phyloP scores from a whole-genome alignment of 768 basidiomycete species.

The Tephrocybe sp. region DNA sequence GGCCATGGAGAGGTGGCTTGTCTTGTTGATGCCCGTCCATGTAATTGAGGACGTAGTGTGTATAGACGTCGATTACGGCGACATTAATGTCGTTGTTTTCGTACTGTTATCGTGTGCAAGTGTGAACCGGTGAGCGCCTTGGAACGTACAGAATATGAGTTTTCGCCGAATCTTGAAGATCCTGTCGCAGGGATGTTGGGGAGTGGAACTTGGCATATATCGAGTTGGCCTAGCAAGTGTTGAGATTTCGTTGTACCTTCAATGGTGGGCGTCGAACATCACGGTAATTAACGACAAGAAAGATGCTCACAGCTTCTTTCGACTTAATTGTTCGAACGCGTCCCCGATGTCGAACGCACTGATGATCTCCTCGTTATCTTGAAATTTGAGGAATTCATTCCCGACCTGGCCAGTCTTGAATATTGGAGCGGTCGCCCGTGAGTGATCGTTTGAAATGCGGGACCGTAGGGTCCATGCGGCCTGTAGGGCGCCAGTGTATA shows the following conservation, averaged over 20 bases:
- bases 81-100: constrained; percentile 93
- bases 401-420: constrained; percentile 99
- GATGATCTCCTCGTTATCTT: constrained; percentile 98
- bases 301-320: constrained; percentile 77
- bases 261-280: background rate
- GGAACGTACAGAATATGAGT: constrained; percentile 83
- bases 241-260: constrained; percentile 91
- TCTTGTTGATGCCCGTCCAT: constrained; percentile 94
- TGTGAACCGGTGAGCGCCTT: background rate
- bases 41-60: constrained; percentile 87
- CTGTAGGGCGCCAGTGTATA: constrained; percentile 36
- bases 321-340: constrained; percentile 98
- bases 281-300: background rate
- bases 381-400: constrained; percentile 98
- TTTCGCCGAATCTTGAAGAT: constrained; percentile 80
- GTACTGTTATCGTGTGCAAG: constrained; percentile 49
- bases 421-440: constrained; percentile 86
- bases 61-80: constrained; percentile 92
- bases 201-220: constrained; percentile 94
- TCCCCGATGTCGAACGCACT: constrained; percentile 97
- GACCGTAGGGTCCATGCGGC: constrained; percentile 79
- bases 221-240: constrained; percentile 97
- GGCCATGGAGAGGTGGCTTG: constrained; percentile 73
- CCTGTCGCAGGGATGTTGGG: constrained; percentile 89
- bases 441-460: constrained; percentile 92